A percentile compares a stretch with the other conserved stretches of the same genome.
phyloP scores from a whole-genome alignment of 2,329 filamentous ascomycete species.

The Kalmusia sp. region DNA sequence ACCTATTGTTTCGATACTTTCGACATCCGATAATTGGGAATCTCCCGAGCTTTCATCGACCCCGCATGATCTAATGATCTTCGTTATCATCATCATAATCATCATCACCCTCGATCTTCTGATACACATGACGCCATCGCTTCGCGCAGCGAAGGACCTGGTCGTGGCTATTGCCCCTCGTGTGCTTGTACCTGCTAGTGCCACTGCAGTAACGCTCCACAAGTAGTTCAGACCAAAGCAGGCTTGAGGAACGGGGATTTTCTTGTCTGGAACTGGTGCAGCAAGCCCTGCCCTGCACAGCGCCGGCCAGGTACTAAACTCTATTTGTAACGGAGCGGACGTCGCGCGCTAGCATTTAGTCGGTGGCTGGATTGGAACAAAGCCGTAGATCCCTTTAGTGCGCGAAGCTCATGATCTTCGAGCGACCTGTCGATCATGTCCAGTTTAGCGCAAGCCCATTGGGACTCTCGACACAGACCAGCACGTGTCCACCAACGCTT shows the following conservation, averaged over 20 bases:
- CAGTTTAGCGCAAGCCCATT: not conserved
- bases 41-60: not conserved
- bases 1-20: not conserved
- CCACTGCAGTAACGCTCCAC: not conserved
- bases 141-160: not conserved
- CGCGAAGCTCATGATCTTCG: constrained; percentile 4
- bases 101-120: not conserved
- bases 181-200: not conserved
- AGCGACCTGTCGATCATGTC: constrained; percentile 3
- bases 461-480: not conserved
- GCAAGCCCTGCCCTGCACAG: constrained; percentile 4
- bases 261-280: not conserved
- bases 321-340: not conserved
- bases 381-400: constrained; percentile 8
- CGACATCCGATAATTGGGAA: no score
- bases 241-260: not conserved
- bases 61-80: not conserved
- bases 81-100: not conserved
- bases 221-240: not conserved
- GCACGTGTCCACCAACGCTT: not conserved
- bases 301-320: constrained; percentile 6
- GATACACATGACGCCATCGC: constrained; percentile 6
- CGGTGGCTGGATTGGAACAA: not conserved
- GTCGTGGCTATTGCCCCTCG: not conserved
- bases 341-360: not conserved